Percentiles rank a stretch among this genome's conserved stretches.
These are phyloP conservation scores for Pontederia crassipes DNA, from an alignment of 176 grass and related monocot species.

Conservation along the genomic window DNA sequence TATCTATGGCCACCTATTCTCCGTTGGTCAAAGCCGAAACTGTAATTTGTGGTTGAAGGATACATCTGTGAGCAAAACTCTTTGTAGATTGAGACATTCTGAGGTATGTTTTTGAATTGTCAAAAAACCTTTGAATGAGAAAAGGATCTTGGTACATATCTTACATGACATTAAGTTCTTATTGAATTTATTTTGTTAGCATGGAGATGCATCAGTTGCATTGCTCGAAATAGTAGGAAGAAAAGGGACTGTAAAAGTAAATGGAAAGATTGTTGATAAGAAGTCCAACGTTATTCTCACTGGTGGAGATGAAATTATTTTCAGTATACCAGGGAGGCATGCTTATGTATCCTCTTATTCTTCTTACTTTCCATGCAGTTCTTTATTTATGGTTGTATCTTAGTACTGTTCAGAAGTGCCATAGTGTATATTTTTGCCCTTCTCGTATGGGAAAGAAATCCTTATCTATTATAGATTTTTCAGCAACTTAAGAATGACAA, in stretches of 20 bases:
- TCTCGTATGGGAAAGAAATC: conserved; percentile 25
- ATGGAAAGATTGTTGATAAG: conserved; percentile 41
- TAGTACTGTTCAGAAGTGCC: neutral
- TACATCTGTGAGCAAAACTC: conserved; percentile 60
- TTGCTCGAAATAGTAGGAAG: conserved; percentile 82
- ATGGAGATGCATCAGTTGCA: conserved; percentile 23
- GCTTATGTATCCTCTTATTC: conserved; percentile 77
- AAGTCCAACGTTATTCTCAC: conserved; percentile 49
- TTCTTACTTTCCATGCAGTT: conserved; percentile 12
- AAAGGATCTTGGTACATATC: conserved; percentile 7
- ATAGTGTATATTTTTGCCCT: conserved; percentile 1
- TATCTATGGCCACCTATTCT: conserved; percentile 48
- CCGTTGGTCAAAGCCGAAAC: conserved; percentile 55
- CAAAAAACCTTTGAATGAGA: conserved; percentile 24
- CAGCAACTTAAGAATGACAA: conserved; percentile 75
- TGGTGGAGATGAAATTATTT: conserved; percentile 91
- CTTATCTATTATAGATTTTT: conserved; percentile 71
- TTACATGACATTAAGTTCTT: neutral
- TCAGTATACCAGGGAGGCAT: conserved; percentile 65
- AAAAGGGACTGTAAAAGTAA: conserved; percentile 72
- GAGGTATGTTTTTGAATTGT: conserved; percentile 36
- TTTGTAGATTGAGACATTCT: conserved; percentile 62
- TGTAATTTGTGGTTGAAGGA: conserved; percentile 83
- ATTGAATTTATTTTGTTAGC: conserved; percentile 21
- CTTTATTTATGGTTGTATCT: conserved; percentile 16